phyloP scores from a whole-genome alignment of 768 basidiomycete species.

The Candolleomyces aberdarensis region DNA sequence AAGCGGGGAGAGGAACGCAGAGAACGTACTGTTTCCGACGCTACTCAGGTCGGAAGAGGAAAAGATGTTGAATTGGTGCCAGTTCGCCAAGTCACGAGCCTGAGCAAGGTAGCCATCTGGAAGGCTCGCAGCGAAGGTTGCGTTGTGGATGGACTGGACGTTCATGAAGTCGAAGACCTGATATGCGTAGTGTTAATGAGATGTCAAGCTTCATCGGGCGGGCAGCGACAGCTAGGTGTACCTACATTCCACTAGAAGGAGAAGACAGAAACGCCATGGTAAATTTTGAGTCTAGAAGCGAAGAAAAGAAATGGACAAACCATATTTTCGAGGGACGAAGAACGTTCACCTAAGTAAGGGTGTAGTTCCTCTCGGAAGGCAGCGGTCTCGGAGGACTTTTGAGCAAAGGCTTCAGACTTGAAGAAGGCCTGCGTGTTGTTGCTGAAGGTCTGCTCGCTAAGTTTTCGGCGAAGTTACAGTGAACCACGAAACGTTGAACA shows the following conservation, averaged over 20 bases:
- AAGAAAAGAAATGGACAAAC: constrained; percentile 28
- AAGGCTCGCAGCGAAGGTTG: constrained; percentile 43
- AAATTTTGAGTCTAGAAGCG: background rate
- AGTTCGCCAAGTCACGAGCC: constrained; percentile 63
- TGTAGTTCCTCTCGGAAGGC: constrained; percentile 47
- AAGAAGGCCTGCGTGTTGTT: constrained; percentile 51
- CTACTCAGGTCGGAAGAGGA: constrained; percentile 45
- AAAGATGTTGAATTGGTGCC: constrained; percentile 72
- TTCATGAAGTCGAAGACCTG: constrained; percentile 75
- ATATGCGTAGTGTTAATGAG: background rate
- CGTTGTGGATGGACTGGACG: constrained; percentile 66
- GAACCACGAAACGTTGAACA: constrained; percentile 8
- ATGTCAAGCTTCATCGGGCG: no score
- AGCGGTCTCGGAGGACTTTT: constrained; percentile 41
- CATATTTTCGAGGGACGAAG: constrained; percentile 56
- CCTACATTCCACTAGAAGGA: no score
- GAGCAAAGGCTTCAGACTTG: constrained; percentile 45
- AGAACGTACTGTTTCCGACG: constrained; percentile 59
- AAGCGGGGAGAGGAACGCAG: background rate
- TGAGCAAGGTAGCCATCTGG: constrained; percentile 50
- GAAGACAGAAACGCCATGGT: background rate
- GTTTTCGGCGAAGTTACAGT: background rate
- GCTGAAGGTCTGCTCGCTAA: constrained; percentile 44
- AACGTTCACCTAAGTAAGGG: constrained; percentile 52
- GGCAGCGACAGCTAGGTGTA: no score